Base-by-base conservation (phyloP, 768 basidiomycete genomes). In the Tephrocybe rancida region DNA sequence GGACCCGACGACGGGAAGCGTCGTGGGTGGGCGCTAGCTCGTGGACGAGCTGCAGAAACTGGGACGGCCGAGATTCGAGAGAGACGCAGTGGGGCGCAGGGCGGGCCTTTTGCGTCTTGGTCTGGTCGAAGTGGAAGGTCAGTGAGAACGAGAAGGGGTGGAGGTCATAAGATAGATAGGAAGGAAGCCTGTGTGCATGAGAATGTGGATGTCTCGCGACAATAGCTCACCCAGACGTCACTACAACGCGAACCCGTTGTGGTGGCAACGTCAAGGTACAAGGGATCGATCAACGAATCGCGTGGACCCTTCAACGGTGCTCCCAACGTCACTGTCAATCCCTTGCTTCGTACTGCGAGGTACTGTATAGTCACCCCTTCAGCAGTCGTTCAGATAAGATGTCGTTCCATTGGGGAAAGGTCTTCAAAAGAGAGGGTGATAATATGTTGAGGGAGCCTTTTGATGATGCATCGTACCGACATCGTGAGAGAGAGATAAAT, bases 191-290 rank as follows among this genome's bases (percentile, higher is more conserved):
- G n/a, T n/a, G n/a, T n/a, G 26, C 56, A 42, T 24, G 5, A 19
- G 43, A 30, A 37, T 9, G 6, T 32, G 7, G 35, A 37, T 16
- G 35, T 37, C 38, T 25, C 21, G 27, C 26, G n/a, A 52, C 51
- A 52, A 52, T 38, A 45, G 45, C 44, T 44, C 21, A 27, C 44
- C 35, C 21, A 46, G 27, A 38, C 49, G 32, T 43, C 29, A 42
- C 9, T 21, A 37, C 52, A 22, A 53, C 45, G 52, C 52, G 22
- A 46, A 56, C 54, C 43, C 50, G 58, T 59, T 51, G 58, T 42
- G 54, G 54, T 59, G 54, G 54, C 58, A 59, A 59, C 54, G 29
- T 44, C 56, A 53, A 53, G 52, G 52, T 18, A 53, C 52, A 38
- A 30, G 32, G 42, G 16, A 22, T 27, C 49, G n/a, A n/a, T n/a